Evolutionary conservation across 805 yeast genomes (phyloP), one percentile per base, ranked within the genome.

Genomic region (Schwanniomyces sp.): DNA sequence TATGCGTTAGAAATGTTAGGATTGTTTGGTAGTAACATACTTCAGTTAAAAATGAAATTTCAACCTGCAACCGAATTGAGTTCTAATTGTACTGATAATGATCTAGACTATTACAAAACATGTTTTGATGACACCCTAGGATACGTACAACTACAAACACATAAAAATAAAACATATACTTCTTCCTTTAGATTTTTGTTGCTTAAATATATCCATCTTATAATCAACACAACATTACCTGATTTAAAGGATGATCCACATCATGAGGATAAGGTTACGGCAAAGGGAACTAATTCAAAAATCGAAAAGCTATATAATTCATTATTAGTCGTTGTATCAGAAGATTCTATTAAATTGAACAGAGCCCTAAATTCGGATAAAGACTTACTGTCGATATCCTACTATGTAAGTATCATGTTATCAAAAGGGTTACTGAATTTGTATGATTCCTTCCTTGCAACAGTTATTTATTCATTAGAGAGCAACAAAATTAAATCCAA

Each of bases 1-100:
- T 74, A 73, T 50, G 70, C 80, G 3, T 61, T 88, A 43, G 91
- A 86, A 46, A 55, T 82, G 52, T 63, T 82, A n/a, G 91, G 92
- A 0, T 48, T 66, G 11, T 76, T 85, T 24, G 91, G 88, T 0
- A 72, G 78, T 2, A 71, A 68, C 34, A 72, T 85, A 42, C 56
- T 78, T 18, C 61, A 64, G 5, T 44, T 79, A 12, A 73, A 62
- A 45, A 55, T 63, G 2, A 51, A 38, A 11, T 34, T 21, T n/a
- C 26, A 18, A 16, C 5, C 40, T 12, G 14, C 28, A 16, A 45
- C 14, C 16, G 42, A 44, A 10, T 34, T 50, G 5, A 43, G 28
- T 16, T 3, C 27, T 7, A 38, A 43, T 17, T 46, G 52, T 27
- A 14, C 50, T 14, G 45, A 39, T 1, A 43, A 42, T 4, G 55